phyloP scores from a whole-genome alignment of 129 eudicot species.

The Apium graveolens region DNA sequence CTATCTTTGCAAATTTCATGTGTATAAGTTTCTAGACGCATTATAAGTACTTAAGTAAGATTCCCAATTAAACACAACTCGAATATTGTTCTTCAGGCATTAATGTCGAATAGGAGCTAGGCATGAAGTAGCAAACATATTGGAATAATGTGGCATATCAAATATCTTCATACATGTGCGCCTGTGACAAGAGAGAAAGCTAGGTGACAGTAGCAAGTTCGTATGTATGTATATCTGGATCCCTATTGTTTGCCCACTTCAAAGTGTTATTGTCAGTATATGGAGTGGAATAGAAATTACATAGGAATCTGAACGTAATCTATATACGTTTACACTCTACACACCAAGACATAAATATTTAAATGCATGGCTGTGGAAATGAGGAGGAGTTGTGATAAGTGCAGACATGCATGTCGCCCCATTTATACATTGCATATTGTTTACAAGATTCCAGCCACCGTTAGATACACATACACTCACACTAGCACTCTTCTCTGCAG shows the following conservation, averaged over 20 bases:
- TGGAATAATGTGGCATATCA: not conserved
- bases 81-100: not conserved
- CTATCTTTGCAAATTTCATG: not conserved
- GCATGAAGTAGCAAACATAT: slow-evolving; percentile 2
- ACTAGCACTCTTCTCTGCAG: not conserved
- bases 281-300: not conserved
- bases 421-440: not conserved
- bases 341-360: too few relatives aligned
- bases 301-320: not conserved
- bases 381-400: not conserved
- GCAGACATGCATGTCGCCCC: not conserved
- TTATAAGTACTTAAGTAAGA: too few relatives aligned
- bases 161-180: not conserved
- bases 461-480: not conserved
- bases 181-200: not conserved
- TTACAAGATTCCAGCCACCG: not conserved
- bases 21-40: not conserved
- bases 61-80: not conserved
- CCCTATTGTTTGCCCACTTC: not conserved
- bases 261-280: not conserved
- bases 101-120: not conserved
- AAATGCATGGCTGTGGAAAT: not conserved
- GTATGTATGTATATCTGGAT: not conserved
- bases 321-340: too few relatives aligned
- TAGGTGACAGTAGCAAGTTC: too few relatives aligned